Percentiles rank a stretch among this genome's conserved stretches.
phyloP scores from a whole-genome alignment of 176 grass and related monocot species.

The Eragrostis curvula region DNA sequence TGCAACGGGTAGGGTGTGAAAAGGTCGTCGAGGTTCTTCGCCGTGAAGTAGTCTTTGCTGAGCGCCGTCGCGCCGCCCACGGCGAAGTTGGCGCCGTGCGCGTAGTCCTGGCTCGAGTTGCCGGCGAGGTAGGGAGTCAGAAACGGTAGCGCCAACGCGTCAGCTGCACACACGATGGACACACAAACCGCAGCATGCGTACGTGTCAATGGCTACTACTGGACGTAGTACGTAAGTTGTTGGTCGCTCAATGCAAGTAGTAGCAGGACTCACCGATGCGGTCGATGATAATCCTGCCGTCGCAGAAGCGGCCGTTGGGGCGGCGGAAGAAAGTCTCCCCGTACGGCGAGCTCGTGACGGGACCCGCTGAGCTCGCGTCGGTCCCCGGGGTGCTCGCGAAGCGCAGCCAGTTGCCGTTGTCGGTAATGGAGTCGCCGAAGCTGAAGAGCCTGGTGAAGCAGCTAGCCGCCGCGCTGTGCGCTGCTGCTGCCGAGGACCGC shows the following conservation, averaged over 20 bases:
- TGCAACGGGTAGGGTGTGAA: conserved; percentile 57
- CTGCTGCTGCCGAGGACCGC: background rate
- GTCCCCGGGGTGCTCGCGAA: no score
- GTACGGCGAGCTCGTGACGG: conserved; percentile 47
- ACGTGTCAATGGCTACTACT: no score
- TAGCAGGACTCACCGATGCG: conserved; percentile 49
- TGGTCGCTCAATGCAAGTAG: no score
- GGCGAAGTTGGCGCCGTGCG: conserved; percentile 64
- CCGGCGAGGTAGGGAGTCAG: conserved; percentile 66
- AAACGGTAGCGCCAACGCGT: conserved; percentile 51
- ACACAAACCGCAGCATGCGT: background rate
- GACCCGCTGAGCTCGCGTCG: conserved; percentile 16
- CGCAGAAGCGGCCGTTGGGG: conserved; percentile 63
- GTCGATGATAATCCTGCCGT: conserved; percentile 63
- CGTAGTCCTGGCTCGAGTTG: conserved; percentile 40
- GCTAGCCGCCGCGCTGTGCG: background rate
- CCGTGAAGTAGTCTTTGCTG: conserved; percentile 50
- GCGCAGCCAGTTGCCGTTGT: conserved; percentile 62
- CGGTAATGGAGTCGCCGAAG: conserved; percentile 70
- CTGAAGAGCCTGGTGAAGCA: conserved; percentile 67
- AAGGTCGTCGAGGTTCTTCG: conserved; percentile 33
- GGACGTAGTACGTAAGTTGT: no score
- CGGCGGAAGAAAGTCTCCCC: conserved; percentile 66
- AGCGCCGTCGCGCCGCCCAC: conserved; percentile 71
- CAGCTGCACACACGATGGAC: conserved; percentile 38